phyloP scores from a whole-genome alignment of 2,329 filamentous ascomycete genomes.

The Dendrostoma leiphaemia region DNA sequence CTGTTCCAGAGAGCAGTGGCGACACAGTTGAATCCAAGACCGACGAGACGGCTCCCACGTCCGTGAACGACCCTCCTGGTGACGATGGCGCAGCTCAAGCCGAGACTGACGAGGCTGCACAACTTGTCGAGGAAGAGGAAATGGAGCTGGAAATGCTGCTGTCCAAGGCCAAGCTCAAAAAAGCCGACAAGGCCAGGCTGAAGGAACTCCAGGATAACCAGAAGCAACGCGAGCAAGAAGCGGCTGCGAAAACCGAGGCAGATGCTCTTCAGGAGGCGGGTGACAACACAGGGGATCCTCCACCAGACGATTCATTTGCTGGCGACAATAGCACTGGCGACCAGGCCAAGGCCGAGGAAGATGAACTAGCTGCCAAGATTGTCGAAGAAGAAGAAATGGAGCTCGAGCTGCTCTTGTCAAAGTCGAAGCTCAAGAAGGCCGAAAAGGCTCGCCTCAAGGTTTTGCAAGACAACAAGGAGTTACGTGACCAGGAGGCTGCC shows the following conservation, averaged over 20 bases:
- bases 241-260: conserved; percentile 5
- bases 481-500: conserved; percentile 11
- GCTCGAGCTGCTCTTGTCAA: conserved; percentile 10
- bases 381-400: conserved; percentile 15
- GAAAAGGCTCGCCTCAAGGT: conserved; percentile 14
- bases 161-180: conserved; percentile 11
- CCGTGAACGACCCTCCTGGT: background rate
- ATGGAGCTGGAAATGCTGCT: conserved; percentile 11
- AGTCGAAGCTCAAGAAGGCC: conserved; percentile 9
- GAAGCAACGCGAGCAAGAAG: conserved; percentile 12
- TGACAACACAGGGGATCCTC: background rate
- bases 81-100: background rate
- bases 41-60: conserved; percentile 8
- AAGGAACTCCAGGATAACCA: conserved; percentile 15
- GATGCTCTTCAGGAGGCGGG: background rate
- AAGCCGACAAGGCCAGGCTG: conserved; percentile 8
- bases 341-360: background rate
- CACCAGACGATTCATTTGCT: background rate
- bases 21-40: conserved; percentile 3
- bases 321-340: background rate
- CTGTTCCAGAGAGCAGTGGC: background rate
- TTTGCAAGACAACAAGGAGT: conserved; percentile 11
- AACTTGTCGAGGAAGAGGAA: conserved; percentile 13
- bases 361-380: conserved; percentile 8
- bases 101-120: conserved; percentile 9